Percentiles rank a stretch among this genome's conserved stretches.
phyloP scores from a whole-genome alignment of 495 filamentous ascomycete species.

The Lindgomyces ingoldianus region DNA sequence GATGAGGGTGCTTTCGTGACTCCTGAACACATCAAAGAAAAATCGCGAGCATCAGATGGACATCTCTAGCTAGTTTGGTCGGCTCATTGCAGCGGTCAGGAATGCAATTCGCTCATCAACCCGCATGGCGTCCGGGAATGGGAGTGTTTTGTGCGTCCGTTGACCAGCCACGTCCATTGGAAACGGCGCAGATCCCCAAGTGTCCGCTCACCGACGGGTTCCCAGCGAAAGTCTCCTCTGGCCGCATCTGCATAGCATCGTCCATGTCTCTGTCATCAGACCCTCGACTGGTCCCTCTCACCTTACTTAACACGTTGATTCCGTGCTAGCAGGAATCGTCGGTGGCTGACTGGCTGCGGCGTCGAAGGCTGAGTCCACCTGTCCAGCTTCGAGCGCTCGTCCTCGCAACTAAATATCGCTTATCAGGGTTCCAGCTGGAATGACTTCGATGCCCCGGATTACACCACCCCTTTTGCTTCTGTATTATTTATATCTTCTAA shows the following conservation, averaged over 20 bases:
- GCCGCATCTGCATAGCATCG: neutral
- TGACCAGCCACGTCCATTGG: neutral
- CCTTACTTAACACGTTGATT: neutral
- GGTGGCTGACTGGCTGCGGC: slow-evolving; percentile 12
- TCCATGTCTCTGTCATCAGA: slow-evolving; percentile 3
- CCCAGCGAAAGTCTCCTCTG: neutral
- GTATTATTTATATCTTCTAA: slow-evolving; percentile 17
- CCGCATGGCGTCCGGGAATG: slow-evolving; percentile 9
- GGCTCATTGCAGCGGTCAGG: neutral
- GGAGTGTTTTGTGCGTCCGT: neutral
- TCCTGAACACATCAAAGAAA: slow-evolving; percentile 3
- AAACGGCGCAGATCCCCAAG: slow-evolving; percentile 6
- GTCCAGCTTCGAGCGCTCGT: neutral
- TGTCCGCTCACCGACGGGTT: slow-evolving; percentile 6
- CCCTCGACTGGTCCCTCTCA: slow-evolving; percentile 8
- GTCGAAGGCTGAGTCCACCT: slow-evolving; percentile 1
- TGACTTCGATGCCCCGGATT: slow-evolving; percentile 14
- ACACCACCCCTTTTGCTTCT: slow-evolving; percentile 15
- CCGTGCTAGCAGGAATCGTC: neutral
- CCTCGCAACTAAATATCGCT: slow-evolving; percentile 1
- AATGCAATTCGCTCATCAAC: neutral
- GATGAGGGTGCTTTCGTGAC: slow-evolving; percentile 5
- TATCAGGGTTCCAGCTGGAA: slow-evolving; percentile 15
- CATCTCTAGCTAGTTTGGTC: no score
- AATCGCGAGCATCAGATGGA: slow-evolving; percentile 5